Percentiles rank a stretch among this genome's conserved stretches.
Evolutionary conservation across 2,329 filamentous ascomycete species (phyloP).

Genomic region (Xylaria sp.): DNA sequence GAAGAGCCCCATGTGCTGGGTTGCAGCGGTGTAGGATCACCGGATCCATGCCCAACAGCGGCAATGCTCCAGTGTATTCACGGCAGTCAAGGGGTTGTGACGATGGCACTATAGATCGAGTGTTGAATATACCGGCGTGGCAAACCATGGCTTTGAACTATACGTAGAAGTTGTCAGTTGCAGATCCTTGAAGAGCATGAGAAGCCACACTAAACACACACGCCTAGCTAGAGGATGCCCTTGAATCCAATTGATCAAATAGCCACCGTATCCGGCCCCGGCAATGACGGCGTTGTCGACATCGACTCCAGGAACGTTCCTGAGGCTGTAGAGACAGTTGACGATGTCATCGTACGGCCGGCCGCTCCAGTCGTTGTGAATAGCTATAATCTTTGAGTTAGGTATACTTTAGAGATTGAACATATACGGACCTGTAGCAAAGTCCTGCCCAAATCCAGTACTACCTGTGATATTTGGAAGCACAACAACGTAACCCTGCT

Average conservation of each 20-base stretch:
- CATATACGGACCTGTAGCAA: slow-evolving; percentile 46
- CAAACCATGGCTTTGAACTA: slow-evolving; percentile 67
- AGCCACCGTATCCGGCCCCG: slow-evolving; percentile 68
- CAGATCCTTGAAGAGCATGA: neutral
- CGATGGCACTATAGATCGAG: slow-evolving; percentile 41
- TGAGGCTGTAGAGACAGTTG: slow-evolving; percentile 60
- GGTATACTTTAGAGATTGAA: neutral
- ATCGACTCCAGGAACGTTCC: slow-evolving; percentile 64
- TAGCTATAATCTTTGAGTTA: slow-evolving; percentile 55
- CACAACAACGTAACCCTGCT: slow-evolving; percentile 70
- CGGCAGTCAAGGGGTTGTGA: slow-evolving; percentile 27
- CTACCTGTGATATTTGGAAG: slow-evolving; percentile 69
- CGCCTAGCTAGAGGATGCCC: slow-evolving; percentile 63
- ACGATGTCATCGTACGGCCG: slow-evolving; percentile 66
- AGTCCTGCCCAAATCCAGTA: slow-evolving; percentile 63
- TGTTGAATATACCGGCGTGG: slow-evolving; percentile 59
- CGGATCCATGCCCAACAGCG: slow-evolving; percentile 46
- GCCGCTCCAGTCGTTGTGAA: slow-evolving; percentile 64
- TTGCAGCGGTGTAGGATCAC: slow-evolving; percentile 63
- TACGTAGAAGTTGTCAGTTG: neutral
- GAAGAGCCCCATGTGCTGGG: slow-evolving; percentile 57
- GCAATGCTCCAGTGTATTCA: neutral
- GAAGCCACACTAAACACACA: slow-evolving; percentile 40
- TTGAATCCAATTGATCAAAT: slow-evolving; percentile 70
- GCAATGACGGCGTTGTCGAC: slow-evolving; percentile 62